These are phyloP conservation scores for Cokeromyces recurvatus DNA, from an alignment of 371 early-diverging fungal species.

Conservation along the genomic window DNA sequence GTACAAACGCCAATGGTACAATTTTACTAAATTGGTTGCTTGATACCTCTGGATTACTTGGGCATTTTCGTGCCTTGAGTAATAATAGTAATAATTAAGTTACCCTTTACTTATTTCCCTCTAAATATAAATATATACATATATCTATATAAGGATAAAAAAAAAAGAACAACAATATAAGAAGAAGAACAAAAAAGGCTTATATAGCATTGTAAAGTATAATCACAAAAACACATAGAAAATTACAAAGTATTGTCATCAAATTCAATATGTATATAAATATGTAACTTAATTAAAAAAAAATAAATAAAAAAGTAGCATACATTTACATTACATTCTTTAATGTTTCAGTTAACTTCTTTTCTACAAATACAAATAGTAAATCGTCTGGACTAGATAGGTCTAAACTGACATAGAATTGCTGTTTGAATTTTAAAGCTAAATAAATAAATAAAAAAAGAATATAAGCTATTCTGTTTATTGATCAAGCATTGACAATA, in stretches of 20 bases:
- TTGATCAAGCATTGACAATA: slow-evolving; percentile 2
- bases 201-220: no score
- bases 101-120: slow-evolving; percentile 1
- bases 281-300: no score
- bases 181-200: no score
- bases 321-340: slow-evolving; percentile 16
- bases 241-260: no score
- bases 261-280: no score
- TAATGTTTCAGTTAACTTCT: slow-evolving; percentile 36
- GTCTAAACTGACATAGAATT: slow-evolving; percentile 39
- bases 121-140: no score
- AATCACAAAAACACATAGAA: no score
- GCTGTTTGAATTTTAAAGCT: slow-evolving; percentile 38
- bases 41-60: slow-evolving; percentile 76
- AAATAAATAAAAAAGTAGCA: no score
- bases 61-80: slow-evolving; percentile 63
- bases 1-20: slow-evolving; percentile 86
- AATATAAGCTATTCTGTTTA: neutral
- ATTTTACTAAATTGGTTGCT: slow-evolving; percentile 87
- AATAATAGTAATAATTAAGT: slow-evolving; percentile 5
- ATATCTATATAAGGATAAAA: no score
- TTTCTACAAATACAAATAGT: slow-evolving; percentile 42
- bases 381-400: slow-evolving; percentile 33
- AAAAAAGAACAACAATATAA: neutral
- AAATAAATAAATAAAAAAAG: neutral